A percentile compares a stretch with the other conserved stretches of the same genome.
Evolutionary conservation across 208 protist species (phyloP).

Genomic region (Leishmania major): DNA sequence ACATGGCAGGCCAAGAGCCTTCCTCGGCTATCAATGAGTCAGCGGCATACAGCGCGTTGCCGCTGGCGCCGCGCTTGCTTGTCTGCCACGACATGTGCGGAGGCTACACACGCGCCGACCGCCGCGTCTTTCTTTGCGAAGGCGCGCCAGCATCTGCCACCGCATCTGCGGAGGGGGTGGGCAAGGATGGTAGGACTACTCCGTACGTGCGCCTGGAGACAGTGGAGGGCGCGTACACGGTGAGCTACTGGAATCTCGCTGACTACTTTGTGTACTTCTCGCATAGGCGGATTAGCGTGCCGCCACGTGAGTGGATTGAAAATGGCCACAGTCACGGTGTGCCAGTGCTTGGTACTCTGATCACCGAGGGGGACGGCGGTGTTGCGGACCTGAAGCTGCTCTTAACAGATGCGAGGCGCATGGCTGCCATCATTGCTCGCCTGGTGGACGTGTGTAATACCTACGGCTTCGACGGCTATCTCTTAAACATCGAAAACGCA

Average conservation of each 20-base stretch:
- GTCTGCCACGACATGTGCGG: constrained; percentile 88
- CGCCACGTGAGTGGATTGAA: constrained; percentile 83
- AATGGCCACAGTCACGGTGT: constrained; percentile 82
- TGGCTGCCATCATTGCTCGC: constrained; percentile 42
- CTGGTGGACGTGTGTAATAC: constrained; percentile 62
- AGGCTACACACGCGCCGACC: constrained; percentile 58
- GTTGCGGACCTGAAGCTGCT: constrained; percentile 34
- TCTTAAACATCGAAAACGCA: constrained; percentile 90
- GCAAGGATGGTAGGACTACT: no score
- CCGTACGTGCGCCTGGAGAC: neutral
- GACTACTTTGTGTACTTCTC: constrained; percentile 93
- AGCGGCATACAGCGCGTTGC: neutral
- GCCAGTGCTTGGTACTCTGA: constrained; percentile 80
- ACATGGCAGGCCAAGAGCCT: neutral
- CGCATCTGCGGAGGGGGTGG: neutral
- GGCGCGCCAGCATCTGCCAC: neutral
- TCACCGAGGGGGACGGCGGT: constrained; percentile 72
- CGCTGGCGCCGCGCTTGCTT: constrained; percentile 33
- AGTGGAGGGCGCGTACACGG: constrained; percentile 52
- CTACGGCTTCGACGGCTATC: constrained; percentile 92
- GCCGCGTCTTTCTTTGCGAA: constrained; percentile 37
- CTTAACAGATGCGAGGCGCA: constrained; percentile 46
- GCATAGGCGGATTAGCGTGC: constrained; percentile 81
- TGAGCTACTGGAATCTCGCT: constrained; percentile 69
- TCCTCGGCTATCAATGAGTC: neutral